A percentile compares a stretch with the other conserved stretches of the same genome.
Evolutionary conservation across 1,284 basidiomycete genomes (phyloP).

Genomic region (Ceratobasidium theobromae): DNA sequence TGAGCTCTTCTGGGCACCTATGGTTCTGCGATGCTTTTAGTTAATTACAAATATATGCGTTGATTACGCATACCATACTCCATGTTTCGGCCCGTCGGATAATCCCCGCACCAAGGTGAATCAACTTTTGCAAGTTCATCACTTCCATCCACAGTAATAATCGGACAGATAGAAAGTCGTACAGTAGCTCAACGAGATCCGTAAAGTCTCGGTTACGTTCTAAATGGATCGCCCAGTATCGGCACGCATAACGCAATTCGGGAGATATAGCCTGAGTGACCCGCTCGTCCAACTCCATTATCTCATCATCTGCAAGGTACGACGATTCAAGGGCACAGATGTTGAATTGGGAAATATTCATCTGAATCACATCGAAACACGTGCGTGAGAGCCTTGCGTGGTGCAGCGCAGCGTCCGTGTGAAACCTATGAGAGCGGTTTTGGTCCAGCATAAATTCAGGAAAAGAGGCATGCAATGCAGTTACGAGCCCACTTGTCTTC

Average conservation of each 20-base stretch:
- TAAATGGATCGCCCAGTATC: background rate
- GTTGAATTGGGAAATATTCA: background rate
- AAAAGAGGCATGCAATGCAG: slow-evolving; percentile 6
- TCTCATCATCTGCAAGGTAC: background rate
- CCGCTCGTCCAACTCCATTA: background rate
- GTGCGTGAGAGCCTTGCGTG: background rate
- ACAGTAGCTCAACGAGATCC: background rate
- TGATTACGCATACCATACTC: background rate
- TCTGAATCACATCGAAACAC: background rate
- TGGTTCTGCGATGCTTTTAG: background rate
- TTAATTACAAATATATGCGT: background rate
- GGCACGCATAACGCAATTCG: background rate
- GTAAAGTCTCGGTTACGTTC: background rate
- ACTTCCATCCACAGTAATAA: slow-evolving; percentile 20
- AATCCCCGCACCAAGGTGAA: background rate
- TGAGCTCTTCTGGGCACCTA: background rate
- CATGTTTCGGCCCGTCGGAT: background rate
- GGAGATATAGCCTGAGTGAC: background rate
- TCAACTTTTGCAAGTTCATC: background rate
- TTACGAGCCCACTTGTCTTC: background rate
- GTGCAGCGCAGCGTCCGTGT: background rate
- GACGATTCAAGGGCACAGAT: background rate
- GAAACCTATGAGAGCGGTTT: background rate
- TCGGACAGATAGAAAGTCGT: background rate
- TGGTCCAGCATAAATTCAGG: background rate